These are phyloP conservation scores for Hymenoscyphus fraxineus DNA, from an alignment of 2,329 filamentous ascomycete genomes.

Conservation along the genomic window DNA sequence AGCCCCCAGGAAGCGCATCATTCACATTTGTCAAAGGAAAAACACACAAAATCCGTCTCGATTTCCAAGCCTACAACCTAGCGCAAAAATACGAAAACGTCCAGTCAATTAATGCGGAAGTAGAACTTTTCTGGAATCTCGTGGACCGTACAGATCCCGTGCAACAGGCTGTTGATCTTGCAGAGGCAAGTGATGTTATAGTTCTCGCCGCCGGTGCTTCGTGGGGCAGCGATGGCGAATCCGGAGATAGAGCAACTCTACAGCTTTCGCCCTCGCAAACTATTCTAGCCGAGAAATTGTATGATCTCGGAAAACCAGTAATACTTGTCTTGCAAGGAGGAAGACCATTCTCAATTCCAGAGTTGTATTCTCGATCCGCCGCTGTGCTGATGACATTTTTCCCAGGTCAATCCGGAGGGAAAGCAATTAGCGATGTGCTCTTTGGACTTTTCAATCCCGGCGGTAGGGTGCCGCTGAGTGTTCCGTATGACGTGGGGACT, in stretches of 20 bases:
- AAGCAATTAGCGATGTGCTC: slow-evolving; percentile 33
- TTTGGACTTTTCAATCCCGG: slow-evolving; percentile 36
- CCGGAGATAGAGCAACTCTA: slow-evolving; percentile 40
- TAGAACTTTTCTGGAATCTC: slow-evolving; percentile 45
- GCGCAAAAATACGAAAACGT: slow-evolving; percentile 36
- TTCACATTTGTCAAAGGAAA: not conserved
- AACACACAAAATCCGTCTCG: not conserved
- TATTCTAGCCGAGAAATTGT: slow-evolving; percentile 37
- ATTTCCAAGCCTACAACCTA: not conserved
- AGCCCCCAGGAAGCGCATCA: not conserved
- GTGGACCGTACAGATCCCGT: slow-evolving; percentile 36
- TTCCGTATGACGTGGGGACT: slow-evolving; percentile 37
- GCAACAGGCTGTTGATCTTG: slow-evolving; percentile 36
- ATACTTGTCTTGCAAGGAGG: slow-evolving; percentile 42
- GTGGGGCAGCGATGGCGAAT: slow-evolving; percentile 46
- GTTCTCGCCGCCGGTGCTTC: slow-evolving; percentile 40
- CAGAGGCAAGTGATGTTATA: slow-evolving; percentile 38
- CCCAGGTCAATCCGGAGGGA: slow-evolving; percentile 19
- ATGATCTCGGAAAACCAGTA: slow-evolving; percentile 39
- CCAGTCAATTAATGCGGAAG: slow-evolving; percentile 41
- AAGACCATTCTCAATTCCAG: slow-evolving; percentile 40
- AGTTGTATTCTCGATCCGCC: slow-evolving; percentile 38
- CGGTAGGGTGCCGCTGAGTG: slow-evolving; percentile 36
- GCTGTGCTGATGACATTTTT: slow-evolving; percentile 40
- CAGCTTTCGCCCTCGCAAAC: slow-evolving; percentile 39